phyloP scores from a whole-genome alignment of 2,329 filamentous ascomycete genomes.

The Rhynchosporium secalis region DNA sequence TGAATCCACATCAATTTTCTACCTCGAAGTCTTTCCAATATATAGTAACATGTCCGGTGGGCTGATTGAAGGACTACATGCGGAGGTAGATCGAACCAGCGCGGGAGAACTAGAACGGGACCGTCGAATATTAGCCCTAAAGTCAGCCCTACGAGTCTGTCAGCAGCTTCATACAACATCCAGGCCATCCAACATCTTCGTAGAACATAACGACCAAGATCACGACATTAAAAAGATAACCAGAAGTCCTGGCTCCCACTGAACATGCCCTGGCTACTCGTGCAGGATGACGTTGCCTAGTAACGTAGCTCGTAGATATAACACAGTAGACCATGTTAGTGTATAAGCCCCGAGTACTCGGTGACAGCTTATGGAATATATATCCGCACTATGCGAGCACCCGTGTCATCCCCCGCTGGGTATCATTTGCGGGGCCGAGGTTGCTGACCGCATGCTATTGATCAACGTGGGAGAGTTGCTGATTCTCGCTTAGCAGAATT shows the following conservation, averaged over 20 bases:
- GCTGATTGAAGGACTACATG: too few species aligned
- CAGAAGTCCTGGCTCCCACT: too few species aligned
- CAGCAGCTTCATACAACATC: neutral
- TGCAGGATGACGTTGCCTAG: neutral
- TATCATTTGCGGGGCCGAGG: neutral
- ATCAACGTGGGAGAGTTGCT: neutral
- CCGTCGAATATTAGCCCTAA: too few species aligned
- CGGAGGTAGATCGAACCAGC: too few species aligned
- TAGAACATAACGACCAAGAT: too few species aligned
- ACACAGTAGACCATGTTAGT: neutral
- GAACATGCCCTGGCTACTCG: neutral
- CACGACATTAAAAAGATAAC: too few species aligned
- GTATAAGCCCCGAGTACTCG: conserved; percentile 2
- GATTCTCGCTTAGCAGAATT: neutral
- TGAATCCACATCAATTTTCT: too few species aligned
- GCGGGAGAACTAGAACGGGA: too few species aligned
- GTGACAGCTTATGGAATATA: neutral
- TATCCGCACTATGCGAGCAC: neutral
- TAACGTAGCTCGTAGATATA: neutral
- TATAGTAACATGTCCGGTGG: too few species aligned
- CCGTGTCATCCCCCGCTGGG: too few species aligned
- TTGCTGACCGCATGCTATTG: neutral
- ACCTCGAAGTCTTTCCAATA: too few species aligned
- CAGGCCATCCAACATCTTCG: too few species aligned
- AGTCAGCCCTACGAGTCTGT: neutral